Conservation (phyloP, 2,329 filamentous ascomycete species). For the Fusarium paranaense region DNA sequence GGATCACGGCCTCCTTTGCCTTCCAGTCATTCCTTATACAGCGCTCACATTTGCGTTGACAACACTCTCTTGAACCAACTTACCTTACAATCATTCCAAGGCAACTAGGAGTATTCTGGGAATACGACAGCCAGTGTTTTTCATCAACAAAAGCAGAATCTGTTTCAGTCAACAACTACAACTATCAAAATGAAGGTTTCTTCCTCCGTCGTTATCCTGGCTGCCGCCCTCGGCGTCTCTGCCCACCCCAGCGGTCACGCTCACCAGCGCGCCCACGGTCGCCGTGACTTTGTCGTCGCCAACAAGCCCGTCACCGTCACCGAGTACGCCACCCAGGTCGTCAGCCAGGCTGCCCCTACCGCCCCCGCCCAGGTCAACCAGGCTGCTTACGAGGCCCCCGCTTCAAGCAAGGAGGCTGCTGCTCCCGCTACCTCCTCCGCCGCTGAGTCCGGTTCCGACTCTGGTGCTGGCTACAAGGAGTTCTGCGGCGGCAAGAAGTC, state of each 20-base stretch:
- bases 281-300: conserved; percentile 50
- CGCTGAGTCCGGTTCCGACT: conserved; percentile 19
- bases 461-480: conserved; percentile 39
- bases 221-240: conserved; percentile 55
- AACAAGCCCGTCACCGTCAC: conserved; percentile 48
- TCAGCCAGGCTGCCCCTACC: conserved; percentile 9
- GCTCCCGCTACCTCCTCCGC: conserved; percentile 1
- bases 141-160: conserved; percentile 15
- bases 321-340: conserved; percentile 38
- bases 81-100: conserved; percentile 36
- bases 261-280: conserved; percentile 51
- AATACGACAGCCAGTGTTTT: conserved; percentile 29
- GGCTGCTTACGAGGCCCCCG: neutral
- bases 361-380: conserved; percentile 4
- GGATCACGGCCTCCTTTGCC: conserved; percentile 40
- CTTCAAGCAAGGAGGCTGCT: neutral
- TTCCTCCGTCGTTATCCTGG: conserved; percentile 50
- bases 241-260: conserved; percentile 55
- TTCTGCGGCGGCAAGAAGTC: conserved; percentile 52
- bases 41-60: conserved; percentile 35
- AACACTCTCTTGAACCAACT: conserved; percentile 42
- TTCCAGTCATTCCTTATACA: conserved; percentile 43
- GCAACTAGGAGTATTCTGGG: conserved; percentile 40
- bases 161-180: conserved; percentile 18
- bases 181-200: conserved; percentile 56